These are phyloP conservation scores for Plasmodium gonderi DNA, from an alignment of 169 alveolate genomes.

Conservation along the genomic window DNA sequence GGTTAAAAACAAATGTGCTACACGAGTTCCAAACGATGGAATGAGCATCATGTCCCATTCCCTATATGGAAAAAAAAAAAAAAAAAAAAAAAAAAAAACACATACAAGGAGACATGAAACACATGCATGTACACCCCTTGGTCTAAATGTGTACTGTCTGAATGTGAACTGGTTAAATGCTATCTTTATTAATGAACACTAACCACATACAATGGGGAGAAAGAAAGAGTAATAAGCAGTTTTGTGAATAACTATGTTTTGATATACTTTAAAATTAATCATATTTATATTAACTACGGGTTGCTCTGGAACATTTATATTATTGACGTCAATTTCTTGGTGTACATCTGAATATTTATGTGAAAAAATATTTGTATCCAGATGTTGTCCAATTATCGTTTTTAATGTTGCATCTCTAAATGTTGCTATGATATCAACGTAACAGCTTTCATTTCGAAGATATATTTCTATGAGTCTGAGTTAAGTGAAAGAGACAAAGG, in stretches of 20 bases:
- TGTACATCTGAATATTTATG: constrained; percentile 24
- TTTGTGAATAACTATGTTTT: constrained; percentile 75
- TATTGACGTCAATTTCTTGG: background rate
- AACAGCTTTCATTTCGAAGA: constrained; percentile 73
- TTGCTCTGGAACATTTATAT: constrained; percentile 26
- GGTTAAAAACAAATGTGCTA: background rate
- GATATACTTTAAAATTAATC: constrained; percentile 43
- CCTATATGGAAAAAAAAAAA: too few species aligned
- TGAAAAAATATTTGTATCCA: constrained; percentile 79
- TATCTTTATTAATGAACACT: too few species aligned
- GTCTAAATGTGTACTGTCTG: background rate
- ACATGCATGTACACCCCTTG: background rate
- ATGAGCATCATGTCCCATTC: too few species aligned
- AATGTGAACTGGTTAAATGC: too few species aligned
- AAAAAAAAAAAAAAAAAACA: too few species aligned
- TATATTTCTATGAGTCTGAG: constrained; percentile 46
- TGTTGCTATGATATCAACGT: constrained; percentile 59
- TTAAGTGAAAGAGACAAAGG: background rate
- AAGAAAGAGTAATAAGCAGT: constrained; percentile 84
- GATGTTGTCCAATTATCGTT: constrained; percentile 84
- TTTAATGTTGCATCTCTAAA: constrained; percentile 81
- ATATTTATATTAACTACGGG: constrained; percentile 11
- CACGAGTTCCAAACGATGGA: too few species aligned
- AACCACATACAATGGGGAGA: constrained; percentile 84
- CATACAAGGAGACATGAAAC: background rate